Conservation (phyloP, 495 filamentous ascomycete genomes). For the Haplographium delicatum region DNA sequence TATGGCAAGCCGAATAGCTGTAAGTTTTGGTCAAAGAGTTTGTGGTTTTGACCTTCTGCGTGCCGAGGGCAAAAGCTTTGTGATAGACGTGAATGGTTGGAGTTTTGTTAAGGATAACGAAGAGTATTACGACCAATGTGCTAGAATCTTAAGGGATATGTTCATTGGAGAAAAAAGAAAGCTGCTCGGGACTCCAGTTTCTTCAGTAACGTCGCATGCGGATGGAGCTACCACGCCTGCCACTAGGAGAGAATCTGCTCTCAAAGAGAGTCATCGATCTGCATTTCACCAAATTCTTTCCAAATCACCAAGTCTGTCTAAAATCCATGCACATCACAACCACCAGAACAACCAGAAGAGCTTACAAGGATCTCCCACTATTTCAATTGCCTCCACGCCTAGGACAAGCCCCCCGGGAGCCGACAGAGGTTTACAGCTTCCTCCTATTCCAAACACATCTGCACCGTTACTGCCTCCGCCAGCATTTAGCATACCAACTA, state of each 20-base stretch:
- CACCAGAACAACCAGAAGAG: slow-evolving; percentile 24
- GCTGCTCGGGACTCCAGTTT: slow-evolving; percentile 35
- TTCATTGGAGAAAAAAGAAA: slow-evolving; percentile 72
- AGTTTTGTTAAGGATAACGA: slow-evolving; percentile 99
- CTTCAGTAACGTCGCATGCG: slow-evolving; percentile 14
- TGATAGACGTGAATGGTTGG: slow-evolving; percentile 99
- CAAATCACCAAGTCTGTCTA: slow-evolving; percentile 61
- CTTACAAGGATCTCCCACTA: slow-evolving; percentile 31
- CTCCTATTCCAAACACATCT: slow-evolving; percentile 9
- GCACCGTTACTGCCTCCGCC: slow-evolving; percentile 20
- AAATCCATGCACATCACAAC: slow-evolving; percentile 41
- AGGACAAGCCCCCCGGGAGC: slow-evolving; percentile 40
- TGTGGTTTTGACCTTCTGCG: slow-evolving; percentile 96
- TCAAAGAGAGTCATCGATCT: slow-evolving; percentile 29
- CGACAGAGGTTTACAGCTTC: slow-evolving; percentile 34
- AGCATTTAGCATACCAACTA: slow-evolving; percentile 11
- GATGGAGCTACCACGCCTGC: slow-evolving; percentile 8
- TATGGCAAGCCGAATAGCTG: slow-evolving; percentile 85
- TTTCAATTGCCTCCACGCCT: slow-evolving; percentile 36
- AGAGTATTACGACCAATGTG: slow-evolving; percentile 91
- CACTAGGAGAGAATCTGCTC: slow-evolving; percentile 9
- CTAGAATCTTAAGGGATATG: slow-evolving; percentile 76
- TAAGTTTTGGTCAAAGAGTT: slow-evolving; percentile 88
- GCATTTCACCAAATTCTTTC: slow-evolving; percentile 41
- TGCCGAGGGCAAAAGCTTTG: slow-evolving; percentile 78